Conservation (phyloP, 345 rosid genomes). For the Nephelium lappaceum region DNA sequence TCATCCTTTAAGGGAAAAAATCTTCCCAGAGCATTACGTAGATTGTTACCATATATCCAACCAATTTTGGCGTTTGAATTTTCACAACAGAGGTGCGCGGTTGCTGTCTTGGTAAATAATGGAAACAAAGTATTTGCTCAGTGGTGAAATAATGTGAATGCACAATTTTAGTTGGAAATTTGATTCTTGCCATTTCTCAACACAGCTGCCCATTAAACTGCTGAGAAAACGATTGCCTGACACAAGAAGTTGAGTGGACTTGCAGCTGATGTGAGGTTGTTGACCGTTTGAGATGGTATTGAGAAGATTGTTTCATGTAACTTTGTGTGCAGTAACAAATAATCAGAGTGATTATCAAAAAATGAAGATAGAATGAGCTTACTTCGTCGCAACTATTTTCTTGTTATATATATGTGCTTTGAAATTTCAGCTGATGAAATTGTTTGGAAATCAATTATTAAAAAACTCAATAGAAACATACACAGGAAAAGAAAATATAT, state of each 20-base stretch:
- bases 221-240: constrained; percentile 31
- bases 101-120: constrained; percentile 67
- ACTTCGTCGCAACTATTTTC: constrained; percentile 21
- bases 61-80: constrained; percentile 39
- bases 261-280: constrained; percentile 28
- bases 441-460: constrained; percentile 1
- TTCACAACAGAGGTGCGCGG: constrained; percentile 50
- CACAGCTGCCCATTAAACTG: constrained; percentile 33
- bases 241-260: constrained; percentile 36
- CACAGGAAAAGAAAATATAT: neutral
- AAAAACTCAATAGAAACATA: neutral
- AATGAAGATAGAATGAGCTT: constrained; percentile 39
- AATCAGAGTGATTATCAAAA: constrained; percentile 51
- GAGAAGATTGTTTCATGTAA: constrained; percentile 56
- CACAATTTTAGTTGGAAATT: constrained; percentile 32
- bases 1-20: constrained; percentile 53
- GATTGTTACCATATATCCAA: constrained; percentile 68
- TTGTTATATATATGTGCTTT: neutral
- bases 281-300: constrained; percentile 35
- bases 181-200: constrained; percentile 50
- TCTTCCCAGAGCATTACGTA: constrained; percentile 61
- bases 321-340: constrained; percentile 75
- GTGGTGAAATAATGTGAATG: constrained; percentile 29
- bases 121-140: constrained; percentile 32
- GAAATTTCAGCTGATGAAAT: constrained; percentile 19